A percentile compares a stretch with the other conserved stretches of the same genome.
Conservation (phyloP, 2,329 filamentous ascomycete genomes). For the Aspergillus jensenii region DNA sequence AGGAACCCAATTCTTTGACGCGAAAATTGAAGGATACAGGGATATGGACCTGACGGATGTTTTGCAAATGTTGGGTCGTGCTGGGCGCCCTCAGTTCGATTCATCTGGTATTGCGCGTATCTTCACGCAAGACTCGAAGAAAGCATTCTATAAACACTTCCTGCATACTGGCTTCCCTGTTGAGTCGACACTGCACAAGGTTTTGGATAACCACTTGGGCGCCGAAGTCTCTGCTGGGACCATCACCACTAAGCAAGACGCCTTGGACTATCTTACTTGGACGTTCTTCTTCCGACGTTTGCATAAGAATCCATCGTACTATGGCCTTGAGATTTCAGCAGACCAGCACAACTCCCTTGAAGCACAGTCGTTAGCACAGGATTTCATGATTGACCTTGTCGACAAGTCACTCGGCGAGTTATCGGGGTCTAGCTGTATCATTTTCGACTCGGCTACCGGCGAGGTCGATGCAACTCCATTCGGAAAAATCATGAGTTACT, state of each 20-base stretch:
- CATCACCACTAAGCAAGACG: constrained; percentile 91
- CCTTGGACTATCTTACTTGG: constrained; percentile 96
- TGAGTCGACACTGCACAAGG: constrained; percentile 92
- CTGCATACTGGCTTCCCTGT: constrained; percentile 97
- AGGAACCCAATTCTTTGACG: constrained; percentile 96
- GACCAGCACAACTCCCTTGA: constrained; percentile 87
- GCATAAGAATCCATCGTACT: constrained; percentile 98
- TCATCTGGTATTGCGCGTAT: constrained; percentile 93
- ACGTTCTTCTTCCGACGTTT: constrained; percentile 98
- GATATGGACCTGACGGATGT: constrained; percentile 99
- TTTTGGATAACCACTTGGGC: constrained; percentile 93
- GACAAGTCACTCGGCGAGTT: constrained; percentile 81
- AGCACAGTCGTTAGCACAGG: constrained; percentile 84
- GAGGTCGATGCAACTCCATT: constrained; percentile 87
- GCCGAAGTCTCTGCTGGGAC: constrained; percentile 94
- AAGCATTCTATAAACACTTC: constrained; percentile 99
- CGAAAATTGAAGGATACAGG: constrained; percentile 94
- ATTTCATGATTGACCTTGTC: constrained; percentile 92
- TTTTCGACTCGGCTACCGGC: constrained; percentile 74
- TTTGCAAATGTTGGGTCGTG: constrained; percentile 94
- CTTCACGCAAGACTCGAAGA: constrained; percentile 96
- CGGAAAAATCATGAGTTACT: constrained; percentile 99
- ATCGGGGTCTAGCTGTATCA: constrained; percentile 78
- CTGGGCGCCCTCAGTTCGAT: constrained; percentile 94
- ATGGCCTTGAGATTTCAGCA: constrained; percentile 87